Conservation (phyloP, 768 basidiomycete species). For the Chalciporus piperatus region DNA sequence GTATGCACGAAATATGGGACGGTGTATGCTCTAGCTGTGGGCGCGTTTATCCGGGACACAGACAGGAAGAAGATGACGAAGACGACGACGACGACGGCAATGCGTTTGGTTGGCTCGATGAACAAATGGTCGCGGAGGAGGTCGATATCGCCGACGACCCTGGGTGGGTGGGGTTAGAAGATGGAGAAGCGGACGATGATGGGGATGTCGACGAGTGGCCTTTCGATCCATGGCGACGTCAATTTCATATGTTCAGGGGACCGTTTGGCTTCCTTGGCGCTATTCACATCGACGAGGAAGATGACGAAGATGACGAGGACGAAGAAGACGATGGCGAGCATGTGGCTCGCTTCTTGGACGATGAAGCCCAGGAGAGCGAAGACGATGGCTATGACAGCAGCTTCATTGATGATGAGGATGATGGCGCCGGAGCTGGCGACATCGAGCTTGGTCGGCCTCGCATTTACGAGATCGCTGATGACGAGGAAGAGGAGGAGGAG, state of each 20-base stretch:
- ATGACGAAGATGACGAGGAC: conserved; percentile 25
- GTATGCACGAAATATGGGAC: conserved; percentile 75
- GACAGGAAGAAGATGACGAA: conserved; percentile 22
- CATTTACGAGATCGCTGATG: conserved; percentile 24
- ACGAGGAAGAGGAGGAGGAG: conserved; percentile 11
- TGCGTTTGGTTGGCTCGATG: conserved; percentile 34
- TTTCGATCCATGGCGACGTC: conserved; percentile 19
- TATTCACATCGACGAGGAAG: conserved; percentile 21
- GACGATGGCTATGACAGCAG: conserved; percentile 49
- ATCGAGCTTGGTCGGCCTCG: conserved; percentile 9
- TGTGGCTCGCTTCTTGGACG: conserved; percentile 4
- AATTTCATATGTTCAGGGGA: conserved; percentile 13
- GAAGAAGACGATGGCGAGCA: conserved; percentile 10
- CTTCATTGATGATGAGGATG: conserved; percentile 54
- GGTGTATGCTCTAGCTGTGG: conserved; percentile 63
- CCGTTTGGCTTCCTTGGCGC: conserved; percentile 17
- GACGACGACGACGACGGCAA: conserved; percentile 33
- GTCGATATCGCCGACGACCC: conserved; percentile 29
- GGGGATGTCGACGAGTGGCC: conserved; percentile 25
- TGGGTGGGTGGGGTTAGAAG: conserved; percentile 33
- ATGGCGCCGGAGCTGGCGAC: background rate
- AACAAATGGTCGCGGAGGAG: conserved; percentile 36
- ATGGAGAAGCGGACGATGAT: conserved; percentile 34
- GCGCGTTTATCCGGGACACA: conserved; percentile 57
- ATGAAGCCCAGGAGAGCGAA: conserved; percentile 23